A percentile compares a stretch with the other conserved stretches of the same genome.
These are phyloP conservation scores for Malus hybrid DNA, from an alignment of 331 rosid genomes.

Conservation along the genomic window DNA sequence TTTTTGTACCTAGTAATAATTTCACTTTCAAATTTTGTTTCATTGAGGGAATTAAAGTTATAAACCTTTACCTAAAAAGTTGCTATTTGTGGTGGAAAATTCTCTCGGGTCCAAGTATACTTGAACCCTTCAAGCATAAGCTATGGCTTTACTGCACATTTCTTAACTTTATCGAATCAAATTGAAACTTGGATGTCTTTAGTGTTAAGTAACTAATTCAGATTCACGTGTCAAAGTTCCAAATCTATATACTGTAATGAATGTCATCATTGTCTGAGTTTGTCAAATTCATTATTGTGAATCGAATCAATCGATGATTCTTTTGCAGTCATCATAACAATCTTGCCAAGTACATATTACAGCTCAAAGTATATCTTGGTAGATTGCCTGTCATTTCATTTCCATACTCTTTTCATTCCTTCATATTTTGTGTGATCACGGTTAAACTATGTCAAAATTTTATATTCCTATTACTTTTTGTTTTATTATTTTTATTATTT, in stretches of 20 bases:
- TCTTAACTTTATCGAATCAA: conserved; percentile 8
- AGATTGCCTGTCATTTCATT: too few species aligned
- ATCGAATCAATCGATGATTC: neutral
- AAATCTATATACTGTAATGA: conserved; percentile 2
- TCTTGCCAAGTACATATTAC: neutral
- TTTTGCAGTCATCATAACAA: neutral
- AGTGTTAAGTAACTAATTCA: neutral
- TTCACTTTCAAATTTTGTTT: neutral
- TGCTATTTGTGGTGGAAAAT: conserved; percentile 16
- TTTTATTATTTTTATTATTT: too few species aligned
- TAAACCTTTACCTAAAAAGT: neutral
- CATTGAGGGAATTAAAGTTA: neutral
- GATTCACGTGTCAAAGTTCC: conserved; percentile 21
- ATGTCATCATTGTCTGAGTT: conserved; percentile 20
- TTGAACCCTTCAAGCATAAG: conserved; percentile 19
- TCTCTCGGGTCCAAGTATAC: conserved; percentile 24
- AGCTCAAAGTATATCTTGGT: too few species aligned
- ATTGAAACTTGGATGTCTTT: conserved; percentile 36
- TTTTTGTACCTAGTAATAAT: conserved; percentile 23
- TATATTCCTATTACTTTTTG: too few species aligned
- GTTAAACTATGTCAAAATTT: too few species aligned
- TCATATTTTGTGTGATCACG: too few species aligned
- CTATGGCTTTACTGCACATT: neutral
- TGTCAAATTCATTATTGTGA: conserved; percentile 9
- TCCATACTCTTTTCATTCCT: too few species aligned